phyloP scores from a whole-genome alignment of 2,329 filamentous ascomycete species.

The Ilyonectria robusta region DNA sequence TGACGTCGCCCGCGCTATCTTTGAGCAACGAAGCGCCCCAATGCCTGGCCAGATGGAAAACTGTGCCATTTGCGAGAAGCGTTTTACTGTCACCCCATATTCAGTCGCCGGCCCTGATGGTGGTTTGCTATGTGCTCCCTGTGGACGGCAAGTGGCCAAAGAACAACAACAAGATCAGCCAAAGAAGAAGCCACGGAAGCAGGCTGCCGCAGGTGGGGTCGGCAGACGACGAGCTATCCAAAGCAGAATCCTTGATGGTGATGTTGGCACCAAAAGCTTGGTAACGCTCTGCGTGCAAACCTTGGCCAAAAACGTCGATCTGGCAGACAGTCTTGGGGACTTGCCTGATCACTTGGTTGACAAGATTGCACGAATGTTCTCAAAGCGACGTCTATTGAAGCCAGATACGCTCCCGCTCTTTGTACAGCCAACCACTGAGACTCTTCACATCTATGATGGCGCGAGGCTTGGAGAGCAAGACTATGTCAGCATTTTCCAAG shows the following conservation, averaged over 20 bases:
- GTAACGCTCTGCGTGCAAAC: slow-evolving; percentile 75
- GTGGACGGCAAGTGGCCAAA: slow-evolving; percentile 81
- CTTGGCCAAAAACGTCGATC: slow-evolving; percentile 72
- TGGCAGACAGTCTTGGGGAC: slow-evolving; percentile 74
- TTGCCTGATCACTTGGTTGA: slow-evolving; percentile 69
- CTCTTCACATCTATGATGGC: slow-evolving; percentile 70
- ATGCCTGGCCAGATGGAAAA: slow-evolving; percentile 90
- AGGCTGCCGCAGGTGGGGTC: slow-evolving; percentile 65
- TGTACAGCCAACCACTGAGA: slow-evolving; percentile 64
- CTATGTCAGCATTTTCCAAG: slow-evolving; percentile 84
- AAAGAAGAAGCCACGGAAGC: slow-evolving; percentile 63
- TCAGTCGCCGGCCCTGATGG: slow-evolving; percentile 86
- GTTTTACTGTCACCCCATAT: slow-evolving; percentile 94
- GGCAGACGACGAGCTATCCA: slow-evolving; percentile 81
- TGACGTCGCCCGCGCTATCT: slow-evolving; percentile 64
- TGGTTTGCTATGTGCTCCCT: slow-evolving; percentile 86
- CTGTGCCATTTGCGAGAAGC: slow-evolving; percentile 86
- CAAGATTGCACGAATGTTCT: slow-evolving; percentile 71
- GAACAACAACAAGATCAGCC: slow-evolving; percentile 62
- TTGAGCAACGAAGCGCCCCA: slow-evolving; percentile 64
- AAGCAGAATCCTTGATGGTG: slow-evolving; percentile 87
- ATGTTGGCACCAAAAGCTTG: slow-evolving; percentile 77
- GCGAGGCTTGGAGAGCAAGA: slow-evolving; percentile 80
- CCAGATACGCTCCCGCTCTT: slow-evolving; percentile 70
- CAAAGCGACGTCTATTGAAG: slow-evolving; percentile 71